phyloP scores from a whole-genome alignment of 768 basidiomycete species.

The Russula brevipes region DNA sequence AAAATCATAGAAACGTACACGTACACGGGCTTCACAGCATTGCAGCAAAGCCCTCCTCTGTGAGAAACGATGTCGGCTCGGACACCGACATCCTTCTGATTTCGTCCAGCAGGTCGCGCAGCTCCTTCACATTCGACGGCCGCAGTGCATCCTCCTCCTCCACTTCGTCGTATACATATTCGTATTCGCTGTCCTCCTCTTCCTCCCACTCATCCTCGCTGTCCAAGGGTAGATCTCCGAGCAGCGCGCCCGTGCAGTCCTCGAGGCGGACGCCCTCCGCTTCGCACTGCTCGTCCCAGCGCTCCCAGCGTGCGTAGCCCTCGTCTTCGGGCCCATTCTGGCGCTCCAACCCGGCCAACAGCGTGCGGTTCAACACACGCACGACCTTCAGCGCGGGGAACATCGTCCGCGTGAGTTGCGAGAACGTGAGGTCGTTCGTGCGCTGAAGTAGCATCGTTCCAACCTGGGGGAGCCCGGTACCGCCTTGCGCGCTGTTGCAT shows the following conservation, averaged over 20 bases:
- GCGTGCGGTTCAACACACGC: conserved; percentile 49
- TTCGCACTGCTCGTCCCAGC: conserved; percentile 58
- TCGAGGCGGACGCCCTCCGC: conserved; percentile 54
- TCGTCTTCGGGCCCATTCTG: conserved; percentile 43
- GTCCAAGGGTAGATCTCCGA: conserved; percentile 44
- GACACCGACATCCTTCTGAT: conserved; percentile 22
- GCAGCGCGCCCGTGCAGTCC: conserved; percentile 64
- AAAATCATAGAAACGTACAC: no score
- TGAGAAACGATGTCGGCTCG: conserved; percentile 4
- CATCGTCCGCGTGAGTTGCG: conserved; percentile 45
- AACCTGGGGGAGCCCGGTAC: conserved; percentile 37
- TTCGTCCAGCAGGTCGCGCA: conserved; percentile 22
- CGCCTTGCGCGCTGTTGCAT: conserved; percentile 32
- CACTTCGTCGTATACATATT: conserved; percentile 33
- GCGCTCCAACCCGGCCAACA: conserved; percentile 55
- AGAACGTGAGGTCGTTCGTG: conserved; percentile 63
- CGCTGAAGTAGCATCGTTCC: conserved; percentile 39
- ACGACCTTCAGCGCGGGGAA: conserved; percentile 61
- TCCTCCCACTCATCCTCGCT: conserved; percentile 32
- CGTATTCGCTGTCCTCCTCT: conserved; percentile 29
- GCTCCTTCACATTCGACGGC: conserved; percentile 26
- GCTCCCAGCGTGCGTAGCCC: conserved; percentile 53
- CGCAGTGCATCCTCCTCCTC: conserved; percentile 25
- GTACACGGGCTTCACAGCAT: background rate
- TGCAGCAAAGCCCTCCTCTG: conserved; percentile 14